Percentiles rank a stretch among this genome's conserved stretches.
Evolutionary conservation across 495 filamentous ascomycete genomes (phyloP).

Genomic region (Xylaria acuta): DNA sequence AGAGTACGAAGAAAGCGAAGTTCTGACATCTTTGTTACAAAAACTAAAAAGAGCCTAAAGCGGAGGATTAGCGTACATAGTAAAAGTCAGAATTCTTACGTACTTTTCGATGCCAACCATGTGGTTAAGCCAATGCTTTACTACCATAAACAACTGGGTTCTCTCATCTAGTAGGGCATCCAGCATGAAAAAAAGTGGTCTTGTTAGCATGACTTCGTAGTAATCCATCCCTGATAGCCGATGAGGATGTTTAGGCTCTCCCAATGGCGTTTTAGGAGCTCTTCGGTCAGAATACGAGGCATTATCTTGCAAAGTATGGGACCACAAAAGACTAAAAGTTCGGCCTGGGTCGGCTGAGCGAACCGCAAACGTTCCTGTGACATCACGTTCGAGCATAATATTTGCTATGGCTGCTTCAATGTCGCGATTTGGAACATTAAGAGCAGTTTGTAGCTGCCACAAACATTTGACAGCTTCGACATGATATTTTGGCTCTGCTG

Average conservation of each 20-base stretch:
- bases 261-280: conserved; percentile 55
- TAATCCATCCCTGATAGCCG: conserved; percentile 58
- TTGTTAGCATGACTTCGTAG: conserved; percentile 75
- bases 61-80: conserved; percentile 23
- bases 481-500: conserved; percentile 84
- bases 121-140: conserved; percentile 82
- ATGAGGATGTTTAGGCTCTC: conserved; percentile 53
- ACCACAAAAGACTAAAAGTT: conserved; percentile 78
- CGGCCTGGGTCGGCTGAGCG: conserved; percentile 62
- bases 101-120: conserved; percentile 71
- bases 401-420: conserved; percentile 83
- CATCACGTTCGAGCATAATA: conserved; percentile 67
- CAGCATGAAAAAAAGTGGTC: conserved; percentile 82
- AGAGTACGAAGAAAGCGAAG: conserved; percentile 59
- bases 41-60: conserved; percentile 60
- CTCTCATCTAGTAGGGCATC: conserved; percentile 78
- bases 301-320: conserved; percentile 73
- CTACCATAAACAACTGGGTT: conserved; percentile 74
- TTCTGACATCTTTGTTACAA: conserved; percentile 61
- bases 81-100: conserved; percentile 28
- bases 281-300: conserved; percentile 52
- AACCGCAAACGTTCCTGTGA: conserved; percentile 56
- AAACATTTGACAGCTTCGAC: conserved; percentile 88
- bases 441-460: conserved; percentile 77
- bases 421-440: conserved; percentile 55